Percentiles rank a stretch among this genome's conserved stretches.
Evolutionary conservation across 2,329 filamentous ascomycete genomes (phyloP).

Genomic region (Colletotrichum phormii): DNA sequence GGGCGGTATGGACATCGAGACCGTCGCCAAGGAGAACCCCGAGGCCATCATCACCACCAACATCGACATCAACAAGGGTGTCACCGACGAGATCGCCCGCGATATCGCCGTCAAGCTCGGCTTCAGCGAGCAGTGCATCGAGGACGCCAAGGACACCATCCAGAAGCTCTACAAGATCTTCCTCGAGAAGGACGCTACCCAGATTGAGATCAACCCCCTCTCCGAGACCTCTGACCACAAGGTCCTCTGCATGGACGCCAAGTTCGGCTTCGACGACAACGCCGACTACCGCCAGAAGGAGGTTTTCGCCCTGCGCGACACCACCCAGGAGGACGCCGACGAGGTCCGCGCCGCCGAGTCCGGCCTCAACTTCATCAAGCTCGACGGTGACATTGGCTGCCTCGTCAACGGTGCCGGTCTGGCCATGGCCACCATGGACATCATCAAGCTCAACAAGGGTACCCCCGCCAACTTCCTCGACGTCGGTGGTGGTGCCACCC

Average conservation of each 20-base stretch:
- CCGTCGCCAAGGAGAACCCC: slow-evolving; percentile 96
- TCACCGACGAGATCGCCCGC: slow-evolving; percentile 93
- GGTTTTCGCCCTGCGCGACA: slow-evolving; percentile 92
- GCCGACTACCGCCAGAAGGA: slow-evolving; percentile 99
- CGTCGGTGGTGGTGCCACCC: slow-evolving; percentile 96
- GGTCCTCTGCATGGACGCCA: slow-evolving; percentile 99
- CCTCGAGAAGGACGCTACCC: slow-evolving; percentile 96
- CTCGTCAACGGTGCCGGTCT: slow-evolving; percentile 98
- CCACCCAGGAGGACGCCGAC: slow-evolving; percentile 94
- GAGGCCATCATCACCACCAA: slow-evolving; percentile 95
- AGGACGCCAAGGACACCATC: slow-evolving; percentile 95
- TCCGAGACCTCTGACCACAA: slow-evolving; percentile 98
- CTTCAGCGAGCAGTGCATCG: slow-evolving; percentile 97
- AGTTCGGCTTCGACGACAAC: slow-evolving; percentile 99
- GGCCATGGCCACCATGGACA: slow-evolving; percentile 99
- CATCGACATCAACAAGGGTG: slow-evolving; percentile 93
- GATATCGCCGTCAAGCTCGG: slow-evolving; percentile 92
- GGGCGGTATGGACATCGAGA: slow-evolving; percentile 99
- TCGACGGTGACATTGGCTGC: slow-evolving; percentile 99
- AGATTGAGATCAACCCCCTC: slow-evolving; percentile 99
- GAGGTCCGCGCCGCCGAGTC: slow-evolving; percentile 94
- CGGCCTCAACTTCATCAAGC: slow-evolving; percentile 99
- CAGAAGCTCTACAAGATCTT: slow-evolving; percentile 99
- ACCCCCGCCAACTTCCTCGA: slow-evolving; percentile 98
- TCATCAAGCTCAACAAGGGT: slow-evolving; percentile 99